phyloP scores from a whole-genome alignment of 2,329 filamentous ascomycete species.

The Sarocladiaceae sp. region DNA sequence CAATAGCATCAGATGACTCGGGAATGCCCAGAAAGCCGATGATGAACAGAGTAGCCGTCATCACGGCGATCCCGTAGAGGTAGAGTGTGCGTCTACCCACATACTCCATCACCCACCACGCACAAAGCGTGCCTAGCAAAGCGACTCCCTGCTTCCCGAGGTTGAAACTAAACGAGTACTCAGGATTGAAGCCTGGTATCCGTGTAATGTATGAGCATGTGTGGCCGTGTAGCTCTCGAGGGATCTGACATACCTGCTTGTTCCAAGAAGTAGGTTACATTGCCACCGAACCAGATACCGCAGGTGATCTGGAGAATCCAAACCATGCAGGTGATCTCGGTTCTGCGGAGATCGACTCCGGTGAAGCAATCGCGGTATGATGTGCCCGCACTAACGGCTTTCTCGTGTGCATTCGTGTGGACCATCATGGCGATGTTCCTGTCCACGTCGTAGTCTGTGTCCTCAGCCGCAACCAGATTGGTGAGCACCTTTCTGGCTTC shows the following conservation, averaged over 20 bases:
- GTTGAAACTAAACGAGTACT: background rate
- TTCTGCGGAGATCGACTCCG: conserved; percentile 36
- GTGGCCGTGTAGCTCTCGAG: background rate
- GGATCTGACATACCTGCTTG: background rate
- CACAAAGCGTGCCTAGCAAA: background rate
- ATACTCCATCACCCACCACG: background rate
- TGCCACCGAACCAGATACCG: background rate
- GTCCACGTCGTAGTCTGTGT: too few relatives aligned
- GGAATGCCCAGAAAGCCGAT: background rate
- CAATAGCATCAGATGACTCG: conserved; percentile 49
- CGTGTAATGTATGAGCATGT: background rate
- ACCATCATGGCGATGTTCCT: conserved; percentile 15
- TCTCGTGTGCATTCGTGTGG: conserved; percentile 12
- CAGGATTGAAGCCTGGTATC: background rate
- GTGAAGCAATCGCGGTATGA: conserved; percentile 40
- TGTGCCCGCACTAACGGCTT: conserved; percentile 17
- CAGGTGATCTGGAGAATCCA: background rate
- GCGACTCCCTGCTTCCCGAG: background rate
- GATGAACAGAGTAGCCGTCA: background rate
- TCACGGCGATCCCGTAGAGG: background rate
- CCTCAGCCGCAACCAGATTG: too few relatives aligned
- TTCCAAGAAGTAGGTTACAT: background rate
- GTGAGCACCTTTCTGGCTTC: conserved; percentile 36
- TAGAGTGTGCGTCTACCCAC: background rate
- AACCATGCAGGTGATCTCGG: conserved; percentile 25